phyloP scores from a whole-genome alignment of 2,329 filamentous ascomycete genomes.

The Drechslerella coelobrocha region DNA sequence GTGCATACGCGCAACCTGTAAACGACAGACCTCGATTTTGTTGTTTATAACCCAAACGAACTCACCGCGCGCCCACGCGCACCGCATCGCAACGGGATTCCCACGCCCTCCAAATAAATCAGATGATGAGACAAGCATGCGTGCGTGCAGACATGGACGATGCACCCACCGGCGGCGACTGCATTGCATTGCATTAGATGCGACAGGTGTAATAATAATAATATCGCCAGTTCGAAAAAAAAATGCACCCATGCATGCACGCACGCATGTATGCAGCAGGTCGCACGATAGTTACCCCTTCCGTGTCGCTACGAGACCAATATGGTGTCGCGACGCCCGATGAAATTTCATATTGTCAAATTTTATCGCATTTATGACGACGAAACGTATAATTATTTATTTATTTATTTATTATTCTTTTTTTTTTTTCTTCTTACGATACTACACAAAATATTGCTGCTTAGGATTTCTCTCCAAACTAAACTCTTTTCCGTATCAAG shows the following conservation, averaged over 20 bases:
- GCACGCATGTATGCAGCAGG: background rate
- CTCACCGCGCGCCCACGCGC: background rate
- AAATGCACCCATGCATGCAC: background rate
- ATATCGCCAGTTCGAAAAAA: no score
- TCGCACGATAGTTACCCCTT: no score
- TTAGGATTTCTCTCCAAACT: no score
- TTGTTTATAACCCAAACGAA: background rate
- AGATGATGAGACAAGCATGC: background rate
- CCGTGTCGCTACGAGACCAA: no score
- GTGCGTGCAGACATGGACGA: background rate
- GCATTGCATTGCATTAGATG: no score
- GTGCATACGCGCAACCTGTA: no score
- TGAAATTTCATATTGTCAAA: no score
- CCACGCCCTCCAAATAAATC: background rate
- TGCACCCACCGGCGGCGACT: no score
- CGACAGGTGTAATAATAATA: slow-evolving; percentile 1
- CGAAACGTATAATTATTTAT: background rate
- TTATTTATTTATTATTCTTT: background rate
- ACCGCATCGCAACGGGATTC: background rate
- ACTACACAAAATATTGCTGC: slow-evolving; percentile 3
- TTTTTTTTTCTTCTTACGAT: slow-evolving; percentile 6
- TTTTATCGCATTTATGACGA: background rate
- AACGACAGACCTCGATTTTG: no score
- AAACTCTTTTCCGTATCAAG: no score
- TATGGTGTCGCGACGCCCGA: no score